A percentile compares a stretch with the other conserved stretches of the same genome.
Conservation (phyloP, 2,329 filamentous ascomycete genomes). For the Phialophora macrospora region DNA sequence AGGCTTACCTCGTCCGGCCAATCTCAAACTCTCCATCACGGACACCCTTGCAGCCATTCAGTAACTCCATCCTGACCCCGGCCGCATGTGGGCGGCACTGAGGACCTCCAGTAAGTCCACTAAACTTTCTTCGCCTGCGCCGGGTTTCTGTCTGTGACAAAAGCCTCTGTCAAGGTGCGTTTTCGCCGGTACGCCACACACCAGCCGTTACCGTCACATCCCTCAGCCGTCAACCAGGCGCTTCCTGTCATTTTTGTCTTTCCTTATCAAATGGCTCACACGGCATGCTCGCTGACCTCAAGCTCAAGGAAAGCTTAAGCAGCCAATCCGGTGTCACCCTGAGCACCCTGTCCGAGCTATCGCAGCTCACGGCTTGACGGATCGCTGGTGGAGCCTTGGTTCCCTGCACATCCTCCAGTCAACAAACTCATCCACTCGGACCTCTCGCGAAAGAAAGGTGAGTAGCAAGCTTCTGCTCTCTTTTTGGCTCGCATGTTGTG, state of each 20-base stretch:
- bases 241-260: constrained; percentile 20
- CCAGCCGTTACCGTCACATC: constrained; percentile 25
- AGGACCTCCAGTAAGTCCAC: constrained; percentile 14
- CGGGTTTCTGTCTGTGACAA: constrained; percentile 19
- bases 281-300: constrained; percentile 40
- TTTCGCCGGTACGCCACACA: constrained; percentile 30
- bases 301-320: constrained; percentile 41
- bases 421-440: constrained; percentile 21
- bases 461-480: constrained; percentile 34
- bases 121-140: constrained; percentile 10
- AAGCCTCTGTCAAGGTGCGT: constrained; percentile 26
- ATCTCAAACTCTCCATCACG: constrained; percentile 15
- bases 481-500: constrained; percentile 38
- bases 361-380: constrained; percentile 40
- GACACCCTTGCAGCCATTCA: constrained; percentile 22
- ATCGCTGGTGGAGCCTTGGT: constrained; percentile 38
- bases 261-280: constrained; percentile 40
- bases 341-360: constrained; percentile 39
- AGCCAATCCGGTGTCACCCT: constrained; percentile 38
- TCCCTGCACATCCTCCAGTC: constrained; percentile 37
- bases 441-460: constrained; percentile 34
- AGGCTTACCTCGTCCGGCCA: constrained; percentile 13
- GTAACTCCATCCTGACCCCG: constrained; percentile 30
- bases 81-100: constrained; percentile 10
- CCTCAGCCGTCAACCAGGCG: constrained; percentile 17